These are phyloP conservation scores for Candida qinlingensis DNA, from an alignment of 805 yeast species.

Conservation along the genomic window DNA sequence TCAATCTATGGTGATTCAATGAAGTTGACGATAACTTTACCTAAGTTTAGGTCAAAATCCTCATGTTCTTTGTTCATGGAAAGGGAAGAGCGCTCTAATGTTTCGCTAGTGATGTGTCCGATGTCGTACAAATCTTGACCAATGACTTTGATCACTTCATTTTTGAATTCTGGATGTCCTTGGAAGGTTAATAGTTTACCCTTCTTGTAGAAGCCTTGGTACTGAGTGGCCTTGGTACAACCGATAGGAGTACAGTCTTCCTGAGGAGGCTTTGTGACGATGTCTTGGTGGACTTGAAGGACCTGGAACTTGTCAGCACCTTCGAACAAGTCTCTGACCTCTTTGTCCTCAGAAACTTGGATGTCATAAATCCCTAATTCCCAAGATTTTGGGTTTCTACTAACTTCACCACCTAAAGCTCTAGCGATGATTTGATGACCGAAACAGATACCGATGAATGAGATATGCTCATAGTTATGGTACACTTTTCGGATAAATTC, in stretches of 20 bases:
- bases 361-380: conserved; percentile 62
- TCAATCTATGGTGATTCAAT: conserved; percentile 1
- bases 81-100: not conserved
- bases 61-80: conserved; percentile 7
- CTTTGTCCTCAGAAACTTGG: conserved; percentile 37
- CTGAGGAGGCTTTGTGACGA: conserved; percentile 39
- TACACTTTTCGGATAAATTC: conserved; percentile 26
- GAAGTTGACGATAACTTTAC: conserved; percentile 13
- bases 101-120: conserved; percentile 3
- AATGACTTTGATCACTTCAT: conserved; percentile 18
- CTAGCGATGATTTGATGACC: conserved; percentile 80
- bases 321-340: conserved; percentile 24
- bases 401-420: conserved; percentile 57
- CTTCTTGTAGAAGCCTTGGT: conserved; percentile 63
- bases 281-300: conserved; percentile 56
- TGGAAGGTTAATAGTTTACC: conserved; percentile 62
- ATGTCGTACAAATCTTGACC: not conserved
- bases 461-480: conserved; percentile 21
- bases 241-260: conserved; percentile 39
- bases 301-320: conserved; percentile 29
- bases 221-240: conserved; percentile 44
- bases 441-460: conserved; percentile 71
- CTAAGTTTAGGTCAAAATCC: conserved; percentile 4
- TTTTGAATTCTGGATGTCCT: conserved; percentile 83
- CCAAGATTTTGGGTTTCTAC: conserved; percentile 59